phyloP scores from a whole-genome alignment of 257 asterid species.

The Gentiana straminea region DNA sequence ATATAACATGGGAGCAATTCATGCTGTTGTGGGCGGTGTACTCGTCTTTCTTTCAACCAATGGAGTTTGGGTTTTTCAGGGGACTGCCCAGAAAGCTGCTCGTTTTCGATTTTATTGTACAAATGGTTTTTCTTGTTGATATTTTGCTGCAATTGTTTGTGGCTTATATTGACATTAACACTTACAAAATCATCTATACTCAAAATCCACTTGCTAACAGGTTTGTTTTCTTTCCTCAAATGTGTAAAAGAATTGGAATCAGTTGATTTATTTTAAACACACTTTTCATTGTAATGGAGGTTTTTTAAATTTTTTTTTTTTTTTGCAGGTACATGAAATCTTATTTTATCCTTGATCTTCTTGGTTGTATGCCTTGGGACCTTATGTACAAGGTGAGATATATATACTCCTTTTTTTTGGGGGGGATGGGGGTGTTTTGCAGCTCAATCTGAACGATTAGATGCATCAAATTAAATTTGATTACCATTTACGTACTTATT shows the following conservation, averaged over 20 bases:
- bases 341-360: conserved; percentile 29
- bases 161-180: conserved; percentile 34
- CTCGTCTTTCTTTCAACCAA: conserved; percentile 32
- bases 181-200: conserved; percentile 25
- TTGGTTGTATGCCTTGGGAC: conserved; percentile 44
- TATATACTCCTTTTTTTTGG: not conserved
- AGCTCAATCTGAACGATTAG: too few species aligned
- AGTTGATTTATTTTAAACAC: not conserved
- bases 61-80: conserved; percentile 37
- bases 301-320: not conserved
- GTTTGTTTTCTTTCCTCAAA: conserved; percentile 14
- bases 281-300: not conserved
- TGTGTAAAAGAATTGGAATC: too few species aligned
- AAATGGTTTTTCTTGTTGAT: conserved; percentile 31
- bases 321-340: conserved; percentile 28
- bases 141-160: conserved; percentile 28
- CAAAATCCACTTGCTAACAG: conserved; percentile 30
- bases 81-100: conserved; percentile 31
- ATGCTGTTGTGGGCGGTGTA: conserved; percentile 35
- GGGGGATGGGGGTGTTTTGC: not conserved
- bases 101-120: conserved; percentile 28
- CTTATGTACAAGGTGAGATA: conserved; percentile 25
- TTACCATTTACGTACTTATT: too few species aligned
- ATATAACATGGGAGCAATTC: conserved; percentile 32
- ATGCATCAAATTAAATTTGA: too few species aligned